Base-by-base conservation (phyloP, 352 stramenopile species). In the Phytophthora litchii region DNA sequence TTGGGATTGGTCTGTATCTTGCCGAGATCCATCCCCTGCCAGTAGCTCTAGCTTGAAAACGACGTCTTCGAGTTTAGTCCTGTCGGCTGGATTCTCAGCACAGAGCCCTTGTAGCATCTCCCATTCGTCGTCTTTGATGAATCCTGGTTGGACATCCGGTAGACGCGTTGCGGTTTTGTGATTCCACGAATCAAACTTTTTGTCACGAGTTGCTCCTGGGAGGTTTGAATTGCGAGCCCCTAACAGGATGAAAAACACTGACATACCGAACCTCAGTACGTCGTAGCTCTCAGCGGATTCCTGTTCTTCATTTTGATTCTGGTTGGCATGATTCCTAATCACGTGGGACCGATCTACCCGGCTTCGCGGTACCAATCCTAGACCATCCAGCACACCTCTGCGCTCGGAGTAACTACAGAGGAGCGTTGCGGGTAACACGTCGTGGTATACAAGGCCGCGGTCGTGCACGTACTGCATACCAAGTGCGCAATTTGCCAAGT, bases 401-500 rank as follows among this genome's bases (percentile, higher is more conserved):
- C 61, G 61, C 12, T 70, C 61, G 5, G 61, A 65, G 44, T 70
- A 70, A 32, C 54, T 57, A 25, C 61, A 60, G 2, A 60, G 47
- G 0, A 70, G 38, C 5, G 61, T 65, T 17, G 53, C 16, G 2
- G 54, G 54, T 19, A 38, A 60, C 16, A 70, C 42, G 9, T 60
- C 56, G 5, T 70, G 55, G 20, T 74, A 70, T 11, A 71, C 66
- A 3, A 74, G 60, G 1, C 60, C 60, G 21, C 60, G 65, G 27
- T 74, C 65, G 20, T 74, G 65, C 1, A 74, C 52, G 20, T 74
- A 74, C 49, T 74, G 65, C n/a, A 74, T 54, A 29, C 65, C 65
- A 41, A 74, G 65, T 9, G 60, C 46, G 29, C 47, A 64, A 19
- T 65, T 70, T 12, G 32, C 61, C 41, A 70, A 52, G 25, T 70